phyloP scores from a whole-genome alignment of 1,139 yeast species.

The Zhuliangozyma blackwelliae region DNA sequence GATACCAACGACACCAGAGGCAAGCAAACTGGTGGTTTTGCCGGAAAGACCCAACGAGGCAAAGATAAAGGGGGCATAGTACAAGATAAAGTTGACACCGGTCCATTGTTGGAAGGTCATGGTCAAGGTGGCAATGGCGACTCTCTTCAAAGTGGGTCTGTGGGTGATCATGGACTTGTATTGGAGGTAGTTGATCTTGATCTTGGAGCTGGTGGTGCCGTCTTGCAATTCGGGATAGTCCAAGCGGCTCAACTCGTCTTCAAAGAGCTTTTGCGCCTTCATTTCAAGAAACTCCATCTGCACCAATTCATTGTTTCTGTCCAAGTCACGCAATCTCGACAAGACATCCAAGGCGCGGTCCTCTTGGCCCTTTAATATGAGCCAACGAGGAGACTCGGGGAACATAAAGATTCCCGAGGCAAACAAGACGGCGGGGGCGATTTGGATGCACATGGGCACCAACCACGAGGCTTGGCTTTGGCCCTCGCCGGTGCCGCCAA shows the following conservation, averaged over 20 bases:
- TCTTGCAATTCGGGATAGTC: constrained; percentile 12
- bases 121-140: constrained; percentile 56
- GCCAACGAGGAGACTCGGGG: constrained; percentile 22
- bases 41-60: constrained; percentile 14
- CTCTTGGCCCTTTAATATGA: constrained; percentile 14
- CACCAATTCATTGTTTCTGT: constrained; percentile 11
- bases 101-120: constrained; percentile 69
- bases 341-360: constrained; percentile 21
- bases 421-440: constrained; percentile 19
- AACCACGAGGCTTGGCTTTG: constrained; percentile 38
- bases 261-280: constrained; percentile 18
- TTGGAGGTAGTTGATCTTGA: constrained; percentile 10
- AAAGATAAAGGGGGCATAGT: constrained; percentile 46
- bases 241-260: constrained; percentile 8
- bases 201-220: constrained; percentile 9
- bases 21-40: constrained; percentile 18
- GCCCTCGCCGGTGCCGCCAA: constrained; percentile 26
- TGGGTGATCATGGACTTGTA: constrained; percentile 14
- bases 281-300: constrained; percentile 18
- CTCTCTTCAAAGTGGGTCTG: constrained; percentile 29
- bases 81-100: constrained; percentile 70
- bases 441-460: constrained; percentile 23
- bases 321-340: constrained; percentile 10
- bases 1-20: constrained; percentile 55
- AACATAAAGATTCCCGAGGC: constrained; percentile 15